Evolutionary conservation across 2,329 filamentous ascomycete species (phyloP), one percentile per base, ranked within the genome.

Genomic region (Chaetomium sp.): DNA sequence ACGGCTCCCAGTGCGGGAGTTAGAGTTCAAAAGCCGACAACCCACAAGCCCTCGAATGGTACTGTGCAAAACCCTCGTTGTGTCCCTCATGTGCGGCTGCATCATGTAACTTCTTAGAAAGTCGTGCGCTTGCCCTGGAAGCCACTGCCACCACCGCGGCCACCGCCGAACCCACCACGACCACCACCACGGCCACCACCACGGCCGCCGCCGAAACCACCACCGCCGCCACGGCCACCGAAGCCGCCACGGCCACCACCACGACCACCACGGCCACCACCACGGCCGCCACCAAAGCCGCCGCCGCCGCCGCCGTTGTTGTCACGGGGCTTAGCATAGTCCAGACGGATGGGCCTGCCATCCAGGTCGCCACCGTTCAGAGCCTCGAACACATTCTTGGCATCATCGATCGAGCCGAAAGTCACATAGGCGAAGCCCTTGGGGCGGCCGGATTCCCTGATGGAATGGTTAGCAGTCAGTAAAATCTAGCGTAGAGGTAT

Each of bases 361-460:
- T 82, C 84, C 72, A 95, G 84, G 65, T 91, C 87, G 70, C 80
- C 76, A 59, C 85, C 85, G 68, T 87, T 82, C 66, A 84, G 78
- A 63, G 83, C 80, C 72, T 89, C 83, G 72, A 92, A 87, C 27
- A 88, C 93, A 72, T 82, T 80, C 80, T 90, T 91, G 73, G 93
- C 92, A 73, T 97, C 93, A 31, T 96, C 92, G 67, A 95, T 78
- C 21, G 90, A 90, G 72, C 82, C 81, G 83, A 94, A 97, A 75
- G 89, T 89, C 69, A 97, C 89, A 76, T 97, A 97, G 62, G 92
- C 93, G 78, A 96, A 97, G 64, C 93, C 93, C 88, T 97, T 97
- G 75, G 90, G 88, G 72, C 88, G 86, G 70, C 92, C 93, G 68
- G 87, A 87, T 67, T 96, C 92, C 77, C 88, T 88, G 65, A 33